Percentiles rank a stretch among this genome's conserved stretches.
Conservation (phyloP, 495 filamentous ascomycete species). For the Rhypophila decipiens region DNA sequence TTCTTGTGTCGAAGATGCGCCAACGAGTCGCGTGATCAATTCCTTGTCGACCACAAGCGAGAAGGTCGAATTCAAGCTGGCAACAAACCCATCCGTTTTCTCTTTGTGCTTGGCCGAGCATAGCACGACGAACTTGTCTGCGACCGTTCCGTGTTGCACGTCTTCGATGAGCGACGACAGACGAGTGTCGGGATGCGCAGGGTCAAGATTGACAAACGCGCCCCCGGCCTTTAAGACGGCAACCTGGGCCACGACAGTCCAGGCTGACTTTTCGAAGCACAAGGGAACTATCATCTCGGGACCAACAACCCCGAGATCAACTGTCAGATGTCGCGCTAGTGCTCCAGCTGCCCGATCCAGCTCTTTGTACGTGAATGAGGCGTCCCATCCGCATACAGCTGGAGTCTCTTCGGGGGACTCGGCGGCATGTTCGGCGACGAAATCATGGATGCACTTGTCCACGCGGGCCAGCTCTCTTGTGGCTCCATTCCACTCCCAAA, state of each 20-base stretch:
- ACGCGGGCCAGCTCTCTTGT: conserved; percentile 16
- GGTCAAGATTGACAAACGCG: conserved; percentile 53
- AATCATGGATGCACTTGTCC: conserved; percentile 39
- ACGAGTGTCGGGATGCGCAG: conserved; percentile 44
- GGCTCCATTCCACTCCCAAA: conserved; percentile 15
- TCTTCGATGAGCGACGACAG: conserved; percentile 28
- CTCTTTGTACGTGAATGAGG: conserved; percentile 48
- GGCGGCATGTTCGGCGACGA: conserved; percentile 40
- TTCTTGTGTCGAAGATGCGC: too few relatives aligned
- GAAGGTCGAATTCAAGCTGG: too few relatives aligned
- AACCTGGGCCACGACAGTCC: conserved; percentile 37
- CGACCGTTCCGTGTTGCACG: too few relatives aligned
- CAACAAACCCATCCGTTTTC: conserved; percentile 9
- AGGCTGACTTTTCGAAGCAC: conserved; percentile 42
- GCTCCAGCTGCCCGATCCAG: conserved; percentile 29
- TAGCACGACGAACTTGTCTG: conserved; percentile 35
- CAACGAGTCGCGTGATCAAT: too few relatives aligned
- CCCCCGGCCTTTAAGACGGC: conserved; percentile 42
- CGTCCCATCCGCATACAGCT: conserved; percentile 50
- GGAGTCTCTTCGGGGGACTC: conserved; percentile 24
- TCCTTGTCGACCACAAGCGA: too few relatives aligned
- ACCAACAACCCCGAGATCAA: conserved; percentile 31
- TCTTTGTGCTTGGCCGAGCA: conserved; percentile 37
- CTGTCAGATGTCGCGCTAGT: conserved; percentile 39
- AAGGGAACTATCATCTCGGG: conserved; percentile 47